Evolutionary conservation across 2,329 filamentous ascomycete genomes (phyloP).

Genomic region (Pseudogymnoascus sp.): DNA sequence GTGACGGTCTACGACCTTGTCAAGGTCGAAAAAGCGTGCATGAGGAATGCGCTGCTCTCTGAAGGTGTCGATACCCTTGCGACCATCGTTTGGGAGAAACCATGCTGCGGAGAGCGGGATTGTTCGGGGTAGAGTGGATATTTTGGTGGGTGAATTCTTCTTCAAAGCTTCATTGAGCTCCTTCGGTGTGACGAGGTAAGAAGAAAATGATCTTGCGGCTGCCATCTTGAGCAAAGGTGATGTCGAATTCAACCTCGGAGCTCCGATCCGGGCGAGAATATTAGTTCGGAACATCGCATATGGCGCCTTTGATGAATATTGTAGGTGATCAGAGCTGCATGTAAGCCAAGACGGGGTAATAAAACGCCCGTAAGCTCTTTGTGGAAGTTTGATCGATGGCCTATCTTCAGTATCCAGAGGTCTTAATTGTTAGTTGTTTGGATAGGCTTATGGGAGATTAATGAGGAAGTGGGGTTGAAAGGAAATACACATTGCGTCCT

Average conservation of each 20-base stretch:
- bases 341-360: constrained; percentile 1
- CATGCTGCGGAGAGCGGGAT: constrained; percentile 88
- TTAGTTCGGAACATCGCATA: constrained; percentile 4
- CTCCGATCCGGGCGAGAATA: constrained; percentile 10
- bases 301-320: background rate
- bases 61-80: constrained; percentile 75
- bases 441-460: constrained; percentile 7
- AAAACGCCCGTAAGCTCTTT: constrained; percentile 1
- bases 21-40: constrained; percentile 92
- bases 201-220: constrained; percentile 55
- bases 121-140: constrained; percentile 74
- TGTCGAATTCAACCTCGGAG: constrained; percentile 10
- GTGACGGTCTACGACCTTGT: constrained; percentile 78
- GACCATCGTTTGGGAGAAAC: constrained; percentile 90
- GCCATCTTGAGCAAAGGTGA: constrained; percentile 28
- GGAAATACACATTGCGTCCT: background rate
- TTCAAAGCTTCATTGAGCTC: constrained; percentile 76
- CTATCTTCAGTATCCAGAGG: background rate
- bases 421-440: background rate
- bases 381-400: background rate
- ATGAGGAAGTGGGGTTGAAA: constrained; percentile 9
- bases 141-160: constrained; percentile 70
- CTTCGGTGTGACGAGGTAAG: constrained; percentile 78
- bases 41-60: constrained; percentile 76
- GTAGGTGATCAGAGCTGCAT: background rate